Base-by-base conservation (phyloP, 1,139 yeast species). In the Candida sanyaensis region DNA sequence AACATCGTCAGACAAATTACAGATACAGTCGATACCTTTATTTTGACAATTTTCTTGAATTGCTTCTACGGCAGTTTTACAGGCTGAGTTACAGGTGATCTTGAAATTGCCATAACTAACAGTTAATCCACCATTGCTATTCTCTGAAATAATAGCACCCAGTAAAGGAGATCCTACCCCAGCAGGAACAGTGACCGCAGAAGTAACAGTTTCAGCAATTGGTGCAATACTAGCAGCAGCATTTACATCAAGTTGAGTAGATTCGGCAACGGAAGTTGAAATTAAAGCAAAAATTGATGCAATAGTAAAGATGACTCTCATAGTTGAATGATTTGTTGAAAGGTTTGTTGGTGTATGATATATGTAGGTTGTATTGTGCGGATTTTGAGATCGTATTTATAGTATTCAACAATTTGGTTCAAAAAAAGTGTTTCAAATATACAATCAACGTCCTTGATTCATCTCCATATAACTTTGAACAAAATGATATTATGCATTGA, bases 1-100 rank as follows among this genome's bases (percentile, higher is more conserved):
- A 10, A 23, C 26, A 13, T 33, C 44, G 11, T 41, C 39, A 10
- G 44, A 34, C 24, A 41, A 41, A 11, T 8, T 27, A 41, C 39
- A 28, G 21, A 41, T 41, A 41, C 44, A 41, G 33, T 41, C 28
- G 27, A 41, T 12, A 33, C 32, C 39, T 17, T 41, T 27, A 12
- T 28, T 17, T 27, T 26, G 11, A 33, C 44, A 41, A 24, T 41
- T 33, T 23, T 28, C 6, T 27, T 33, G 13, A 29, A 41, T 21
- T 3, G 44, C 26, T 13, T 34, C 32, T 21, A 23, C 23, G 21
- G 44, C 44, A 39, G 34, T 26, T 26, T 41, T 33, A 41, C 44
- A 41, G 33, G 34, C 33, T 9, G 12, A 12, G 33, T 41, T 41
- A 41, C 44, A 41, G 3, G 13, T 13, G 13, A 41, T 4, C 10